A percentile compares a stretch with the other conserved stretches of the same genome.
Conservation (phyloP, 2,329 filamentous ascomycete species). For the Davidsoniella neocaledoniae region DNA sequence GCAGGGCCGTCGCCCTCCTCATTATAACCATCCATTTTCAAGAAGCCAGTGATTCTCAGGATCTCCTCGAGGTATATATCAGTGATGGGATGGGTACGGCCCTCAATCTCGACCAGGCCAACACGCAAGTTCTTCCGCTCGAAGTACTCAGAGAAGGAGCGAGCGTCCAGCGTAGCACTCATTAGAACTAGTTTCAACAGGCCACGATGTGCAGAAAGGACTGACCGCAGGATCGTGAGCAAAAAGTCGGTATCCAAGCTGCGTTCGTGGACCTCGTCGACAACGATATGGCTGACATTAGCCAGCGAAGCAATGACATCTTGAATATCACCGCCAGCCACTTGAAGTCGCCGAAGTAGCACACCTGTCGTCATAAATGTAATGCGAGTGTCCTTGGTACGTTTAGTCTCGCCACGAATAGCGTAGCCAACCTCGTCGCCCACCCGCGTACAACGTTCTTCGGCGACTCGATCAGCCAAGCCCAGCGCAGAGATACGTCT, state of each 20-base stretch:
- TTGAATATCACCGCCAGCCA: slow-evolving; percentile 34
- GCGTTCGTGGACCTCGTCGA: slow-evolving; percentile 92
- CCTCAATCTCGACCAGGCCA: slow-evolving; percentile 70
- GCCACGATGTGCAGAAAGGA: slow-evolving; percentile 55
- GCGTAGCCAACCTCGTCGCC: slow-evolving; percentile 83
- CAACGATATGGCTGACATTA: slow-evolving; percentile 85
- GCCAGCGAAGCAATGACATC: slow-evolving; percentile 69
- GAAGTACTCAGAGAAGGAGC: slow-evolving; percentile 75
- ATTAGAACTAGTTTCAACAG: slow-evolving; percentile 83
- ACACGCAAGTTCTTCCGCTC: slow-evolving; percentile 48
- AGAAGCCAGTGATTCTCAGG: slow-evolving; percentile 61
- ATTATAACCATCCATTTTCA: slow-evolving; percentile 26
- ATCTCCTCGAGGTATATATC: slow-evolving; percentile 87
- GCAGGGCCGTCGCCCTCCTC: neutral
- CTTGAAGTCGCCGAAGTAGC: slow-evolving; percentile 69
- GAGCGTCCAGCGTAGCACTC: slow-evolving; percentile 87
- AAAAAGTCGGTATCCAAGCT: slow-evolving; percentile 92
- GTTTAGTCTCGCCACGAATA: slow-evolving; percentile 78
- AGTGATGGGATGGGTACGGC: slow-evolving; percentile 75
- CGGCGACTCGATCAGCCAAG: slow-evolving; percentile 82
- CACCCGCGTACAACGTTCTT: slow-evolving; percentile 67
- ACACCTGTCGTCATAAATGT: slow-evolving; percentile 96
- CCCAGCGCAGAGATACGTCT: slow-evolving; percentile 87
- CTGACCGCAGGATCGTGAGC: slow-evolving; percentile 70
- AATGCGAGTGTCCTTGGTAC: slow-evolving; percentile 61